phyloP scores from a whole-genome alignment of 306 rosid genomes.

The Herpetospermum pedunculosum region DNA sequence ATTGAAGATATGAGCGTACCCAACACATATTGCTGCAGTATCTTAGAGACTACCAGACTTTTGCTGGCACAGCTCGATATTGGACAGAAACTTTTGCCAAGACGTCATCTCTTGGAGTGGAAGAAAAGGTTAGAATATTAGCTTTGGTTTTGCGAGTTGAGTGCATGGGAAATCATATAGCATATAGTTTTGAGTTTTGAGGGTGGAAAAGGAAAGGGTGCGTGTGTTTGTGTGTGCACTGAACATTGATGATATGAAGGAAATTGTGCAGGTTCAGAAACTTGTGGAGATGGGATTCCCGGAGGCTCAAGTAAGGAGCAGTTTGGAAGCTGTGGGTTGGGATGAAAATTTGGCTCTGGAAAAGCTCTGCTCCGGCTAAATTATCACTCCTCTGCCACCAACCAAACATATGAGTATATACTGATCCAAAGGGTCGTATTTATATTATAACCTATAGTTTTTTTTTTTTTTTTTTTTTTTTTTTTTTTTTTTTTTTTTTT shows the following conservation, averaged over 20 bases:
- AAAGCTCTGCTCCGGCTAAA: constrained; percentile 52
- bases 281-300: constrained; percentile 94
- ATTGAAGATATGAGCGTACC: background rate
- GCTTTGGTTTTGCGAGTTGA: background rate
- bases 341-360: constrained; percentile 96
- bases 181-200: constrained; percentile 1
- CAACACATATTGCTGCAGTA: constrained; percentile 46
- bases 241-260: background rate
- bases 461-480: background rate
- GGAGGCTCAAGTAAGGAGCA: constrained; percentile 67
- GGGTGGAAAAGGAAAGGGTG: background rate
- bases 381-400: background rate
- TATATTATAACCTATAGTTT: background rate
- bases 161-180: background rate
- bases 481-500: too few relatives aligned
- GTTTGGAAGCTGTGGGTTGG: constrained; percentile 82
- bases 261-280: constrained; percentile 56
- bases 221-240: background rate
- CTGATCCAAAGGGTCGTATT: background rate
- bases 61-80: constrained; percentile 80
- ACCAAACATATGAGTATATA: background rate
- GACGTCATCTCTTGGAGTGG: constrained; percentile 62
- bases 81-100: constrained; percentile 97
- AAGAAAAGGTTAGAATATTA: constrained; percentile 55
- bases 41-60: constrained; percentile 70